These are phyloP conservation scores for Cryptococcus hybrid DNA, from an alignment of 1,284 basidiomycete species.

Conservation along the genomic window DNA sequence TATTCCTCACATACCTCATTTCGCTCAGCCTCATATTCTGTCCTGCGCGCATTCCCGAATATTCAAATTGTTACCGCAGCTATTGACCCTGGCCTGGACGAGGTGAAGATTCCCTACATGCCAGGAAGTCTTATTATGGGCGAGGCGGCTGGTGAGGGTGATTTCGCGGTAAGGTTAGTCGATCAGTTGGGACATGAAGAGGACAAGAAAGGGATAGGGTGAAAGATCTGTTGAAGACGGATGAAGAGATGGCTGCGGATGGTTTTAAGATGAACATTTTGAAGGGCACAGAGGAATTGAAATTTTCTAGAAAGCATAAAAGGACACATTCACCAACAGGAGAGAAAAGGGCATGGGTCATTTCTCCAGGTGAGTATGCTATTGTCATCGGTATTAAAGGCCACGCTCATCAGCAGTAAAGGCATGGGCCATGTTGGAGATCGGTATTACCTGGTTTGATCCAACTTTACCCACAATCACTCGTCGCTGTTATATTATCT, in stretches of 20 bases:
- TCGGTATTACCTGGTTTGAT: constrained; percentile 37
- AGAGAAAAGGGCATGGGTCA: constrained; percentile 47
- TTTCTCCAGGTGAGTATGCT: constrained; percentile 34
- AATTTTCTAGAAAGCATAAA: constrained; percentile 18
- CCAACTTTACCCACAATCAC: too few species aligned
- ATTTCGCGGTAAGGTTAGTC: constrained; percentile 32
- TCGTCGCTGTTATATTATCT: too few species aligned
- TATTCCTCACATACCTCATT: constrained; percentile 86
- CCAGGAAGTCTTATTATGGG: constrained; percentile 17
- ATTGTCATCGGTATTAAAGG: not conserved
- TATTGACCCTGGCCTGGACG: constrained; percentile 58
- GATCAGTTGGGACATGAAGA: constrained; percentile 6
- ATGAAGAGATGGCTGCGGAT: constrained; percentile 9
- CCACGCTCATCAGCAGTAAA: constrained; percentile 1
- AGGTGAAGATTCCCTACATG: constrained; percentile 40
- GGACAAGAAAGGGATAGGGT: constrained; percentile 33
- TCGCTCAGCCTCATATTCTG: constrained; percentile 73
- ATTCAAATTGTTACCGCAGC: constrained; percentile 80
- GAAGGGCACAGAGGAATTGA: constrained; percentile 20
- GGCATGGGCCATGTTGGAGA: constrained; percentile 48
- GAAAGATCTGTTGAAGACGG: constrained; percentile 12
- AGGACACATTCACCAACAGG: constrained; percentile 1
- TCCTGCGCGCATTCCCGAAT: constrained; percentile 75
- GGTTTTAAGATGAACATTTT: constrained; percentile 18
- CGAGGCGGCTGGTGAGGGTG: constrained; percentile 41